Evolutionary conservation across 805 yeast species (phyloP), one percentile per base, ranked within the genome.

Genomic region (Lipomyces sp.): DNA sequence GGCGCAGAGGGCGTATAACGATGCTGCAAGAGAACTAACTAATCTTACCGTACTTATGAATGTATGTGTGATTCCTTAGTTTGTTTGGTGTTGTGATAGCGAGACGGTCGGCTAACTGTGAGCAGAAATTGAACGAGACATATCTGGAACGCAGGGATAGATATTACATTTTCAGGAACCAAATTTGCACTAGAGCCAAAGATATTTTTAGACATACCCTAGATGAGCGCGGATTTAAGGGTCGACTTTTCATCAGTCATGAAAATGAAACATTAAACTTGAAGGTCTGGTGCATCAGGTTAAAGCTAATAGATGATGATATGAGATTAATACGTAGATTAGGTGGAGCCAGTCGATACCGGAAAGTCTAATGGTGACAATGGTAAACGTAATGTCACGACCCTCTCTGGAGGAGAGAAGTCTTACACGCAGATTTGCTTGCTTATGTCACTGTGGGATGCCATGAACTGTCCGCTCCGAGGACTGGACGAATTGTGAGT

Each of bases 371-470:
- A 65, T 30, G 57, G 81, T 59, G 87, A 85, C 65, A 83, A 82
- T 51, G 82, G 83, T 34, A 81, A 85, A 39, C 82, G 97, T 71
- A 86, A 88, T 50, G 91, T 91, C 2, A 90, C 87, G 70, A 89
- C 97, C 0, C 82, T 94, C 33, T 92, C 97, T 0, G 99, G 99
- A 48, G 99, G 99, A 57, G 99, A 95, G 76, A 93, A 93, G 75
- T 92, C 98, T 0, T 94, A 89, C 76, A 87, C 97, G 0, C 99
- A 96, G 76, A 87, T 94, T 69, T 90, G 98, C 0, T 82, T 95
- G 65, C 78, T 95, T 57, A 80, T 94, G 66, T 89, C 98, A 0
- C 89, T 96, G 35, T 95, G 99, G 99, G 86, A 87, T 70, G 88
- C 91, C 34, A 93, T 95, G 97, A 86, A 89, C 67, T 88, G 96